These are phyloP conservation scores for Alternaria rosae DNA, from an alignment of 2,329 filamentous ascomycete genomes.

Conservation along the genomic window DNA sequence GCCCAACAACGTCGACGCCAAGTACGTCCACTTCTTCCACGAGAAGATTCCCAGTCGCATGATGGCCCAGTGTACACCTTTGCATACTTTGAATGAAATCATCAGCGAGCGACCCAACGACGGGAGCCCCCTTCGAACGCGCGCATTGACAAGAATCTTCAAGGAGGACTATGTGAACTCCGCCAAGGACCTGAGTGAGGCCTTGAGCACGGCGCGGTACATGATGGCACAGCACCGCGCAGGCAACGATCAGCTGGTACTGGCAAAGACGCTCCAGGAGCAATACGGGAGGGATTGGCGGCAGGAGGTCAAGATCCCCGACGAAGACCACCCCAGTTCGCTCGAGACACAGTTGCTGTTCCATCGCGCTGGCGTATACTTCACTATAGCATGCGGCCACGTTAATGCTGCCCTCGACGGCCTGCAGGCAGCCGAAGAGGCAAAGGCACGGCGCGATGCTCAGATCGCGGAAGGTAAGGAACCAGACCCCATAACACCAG, in stretches of 20 bases:
- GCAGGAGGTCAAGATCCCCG: constrained; percentile 61
- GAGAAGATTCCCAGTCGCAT: constrained; percentile 83
- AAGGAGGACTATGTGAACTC: constrained; percentile 77
- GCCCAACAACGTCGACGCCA: constrained; percentile 73
- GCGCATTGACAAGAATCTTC: constrained; percentile 77
- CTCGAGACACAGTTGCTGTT: constrained; percentile 78
- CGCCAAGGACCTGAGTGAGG: constrained; percentile 72
- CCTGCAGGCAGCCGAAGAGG: constrained; percentile 50
- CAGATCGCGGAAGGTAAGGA: constrained; percentile 37
- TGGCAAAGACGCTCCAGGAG: constrained; percentile 55
- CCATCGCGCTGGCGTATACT: constrained; percentile 75
- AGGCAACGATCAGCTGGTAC: constrained; percentile 61
- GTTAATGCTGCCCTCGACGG: constrained; percentile 65
- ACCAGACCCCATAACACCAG: constrained; percentile 48
- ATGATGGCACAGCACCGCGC: constrained; percentile 62
- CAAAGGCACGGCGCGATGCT: constrained; percentile 34
- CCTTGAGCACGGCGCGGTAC: constrained; percentile 64
- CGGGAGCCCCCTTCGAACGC: constrained; percentile 72
- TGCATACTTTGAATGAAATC: constrained; percentile 72
- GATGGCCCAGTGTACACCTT: constrained; percentile 74
- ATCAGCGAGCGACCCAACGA: constrained; percentile 70
- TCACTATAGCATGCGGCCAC: constrained; percentile 73
- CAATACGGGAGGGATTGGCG: constrained; percentile 56
- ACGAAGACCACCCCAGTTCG: constrained; percentile 75
- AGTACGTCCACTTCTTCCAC: constrained; percentile 92